Percentiles rank a stretch among this genome's conserved stretches.
Conservation (phyloP, 345 rosid genomes). For the Kandelia obovata region DNA sequence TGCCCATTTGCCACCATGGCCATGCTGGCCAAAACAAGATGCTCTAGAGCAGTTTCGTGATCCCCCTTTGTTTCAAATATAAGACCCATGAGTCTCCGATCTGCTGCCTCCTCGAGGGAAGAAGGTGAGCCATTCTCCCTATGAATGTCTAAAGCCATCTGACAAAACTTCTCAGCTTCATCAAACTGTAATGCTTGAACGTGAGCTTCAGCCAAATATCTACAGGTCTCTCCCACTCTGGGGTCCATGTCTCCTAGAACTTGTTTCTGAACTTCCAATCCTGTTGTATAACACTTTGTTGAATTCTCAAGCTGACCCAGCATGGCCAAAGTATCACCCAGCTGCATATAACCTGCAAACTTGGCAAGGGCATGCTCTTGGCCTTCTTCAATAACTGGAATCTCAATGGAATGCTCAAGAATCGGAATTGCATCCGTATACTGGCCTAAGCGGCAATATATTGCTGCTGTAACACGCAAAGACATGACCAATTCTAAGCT, state of each 20-base stretch:
- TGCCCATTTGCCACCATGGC: constrained; percentile 70
- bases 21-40: constrained; percentile 88
- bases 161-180: constrained; percentile 79
- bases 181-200: constrained; percentile 88
- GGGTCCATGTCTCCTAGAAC: constrained; percentile 73
- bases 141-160: constrained; percentile 80
- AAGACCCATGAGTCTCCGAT: constrained; percentile 87
- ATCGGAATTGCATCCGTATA: constrained; percentile 66
- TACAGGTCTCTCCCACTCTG: constrained; percentile 79
- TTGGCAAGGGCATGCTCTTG: constrained; percentile 83
- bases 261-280: constrained; percentile 89
- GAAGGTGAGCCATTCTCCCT: constrained; percentile 54
- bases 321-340: constrained; percentile 81
- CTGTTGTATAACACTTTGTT: constrained; percentile 63
- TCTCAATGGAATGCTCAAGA: constrained; percentile 78
- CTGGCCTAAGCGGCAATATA: constrained; percentile 62
- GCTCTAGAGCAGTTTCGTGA: constrained; percentile 85
- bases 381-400: constrained; percentile 71
- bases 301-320: constrained; percentile 89
- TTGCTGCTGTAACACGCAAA: constrained; percentile 70
- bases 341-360: constrained; percentile 93
- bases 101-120: constrained; percentile 80
- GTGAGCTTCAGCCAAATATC: constrained; percentile 89
- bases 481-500: constrained; percentile 73
- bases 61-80: constrained; percentile 84